Percentiles rank a stretch among this genome's conserved stretches.
Conservation (phyloP, 1,284 basidiomycete species). For the Trichosporon faecale region DNA sequence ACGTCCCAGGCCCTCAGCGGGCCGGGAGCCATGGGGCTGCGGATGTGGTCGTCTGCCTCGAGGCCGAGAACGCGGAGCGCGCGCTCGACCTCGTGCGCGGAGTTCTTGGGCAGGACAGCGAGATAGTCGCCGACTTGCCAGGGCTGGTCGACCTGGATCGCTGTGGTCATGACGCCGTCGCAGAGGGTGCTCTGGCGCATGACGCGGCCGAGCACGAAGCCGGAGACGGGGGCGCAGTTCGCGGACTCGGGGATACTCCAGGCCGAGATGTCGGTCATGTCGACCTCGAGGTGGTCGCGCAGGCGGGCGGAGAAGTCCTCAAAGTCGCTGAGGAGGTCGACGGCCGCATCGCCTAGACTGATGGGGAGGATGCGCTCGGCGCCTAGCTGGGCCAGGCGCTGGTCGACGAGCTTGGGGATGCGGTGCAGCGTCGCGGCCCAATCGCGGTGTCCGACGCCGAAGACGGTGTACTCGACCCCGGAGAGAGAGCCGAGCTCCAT, state of each 20-base stretch:
- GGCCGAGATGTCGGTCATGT: background rate
- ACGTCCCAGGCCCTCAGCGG: slow-evolving; percentile 48
- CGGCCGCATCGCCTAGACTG: background rate
- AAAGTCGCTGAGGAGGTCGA: slow-evolving; percentile 10
- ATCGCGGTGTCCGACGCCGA: slow-evolving; percentile 59
- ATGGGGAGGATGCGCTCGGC: slow-evolving; percentile 46
- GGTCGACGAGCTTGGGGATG: slow-evolving; percentile 56
- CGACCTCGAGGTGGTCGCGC: background rate
- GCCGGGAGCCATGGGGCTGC: slow-evolving; percentile 50
- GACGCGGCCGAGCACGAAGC: background rate
- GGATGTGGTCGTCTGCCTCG: slow-evolving; percentile 54
- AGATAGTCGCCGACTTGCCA: slow-evolving; percentile 57
- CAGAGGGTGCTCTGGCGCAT: background rate
- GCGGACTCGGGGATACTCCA: background rate
- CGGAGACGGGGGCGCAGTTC: background rate
- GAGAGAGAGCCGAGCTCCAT: slow-evolving; percentile 21
- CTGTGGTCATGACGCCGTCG: slow-evolving; percentile 20
- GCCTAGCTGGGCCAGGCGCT: slow-evolving; percentile 50
- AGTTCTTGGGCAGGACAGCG: slow-evolving; percentile 40
- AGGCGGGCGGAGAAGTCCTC: background rate
- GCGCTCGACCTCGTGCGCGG: slow-evolving; percentile 41
- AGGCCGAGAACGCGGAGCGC: slow-evolving; percentile 53
- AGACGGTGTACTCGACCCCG: slow-evolving; percentile 55
- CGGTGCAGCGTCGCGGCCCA: slow-evolving; percentile 58
- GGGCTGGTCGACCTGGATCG: slow-evolving; percentile 36